Evolutionary conservation across 352 stramenopile genomes (phyloP).

Genomic region (Pelagophyceae sp.): DNA sequence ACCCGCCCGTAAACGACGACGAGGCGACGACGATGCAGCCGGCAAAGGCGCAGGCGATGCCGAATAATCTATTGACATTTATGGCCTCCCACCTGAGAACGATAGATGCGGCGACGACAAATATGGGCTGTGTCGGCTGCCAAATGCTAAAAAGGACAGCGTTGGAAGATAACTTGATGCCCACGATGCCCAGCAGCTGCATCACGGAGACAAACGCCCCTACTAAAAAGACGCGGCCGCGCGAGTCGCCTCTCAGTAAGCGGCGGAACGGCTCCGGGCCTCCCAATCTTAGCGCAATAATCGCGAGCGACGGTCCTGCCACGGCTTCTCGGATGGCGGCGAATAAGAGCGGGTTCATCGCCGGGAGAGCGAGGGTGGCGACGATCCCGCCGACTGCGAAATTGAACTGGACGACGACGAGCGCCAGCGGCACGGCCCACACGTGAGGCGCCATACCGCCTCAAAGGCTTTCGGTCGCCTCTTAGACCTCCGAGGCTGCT

Average conservation of each 20-base stretch:
- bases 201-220: neutral
- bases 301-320: neutral
- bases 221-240: neutral
- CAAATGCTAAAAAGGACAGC: neutral
- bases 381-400: conserved; percentile 11
- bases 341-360: neutral
- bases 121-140: conserved; percentile 6
- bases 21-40: neutral
- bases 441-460: too few species aligned
- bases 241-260: neutral
- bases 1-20: neutral
- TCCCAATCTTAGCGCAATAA: neutral
- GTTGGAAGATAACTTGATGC: conserved; percentile 5
- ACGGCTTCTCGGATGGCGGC: neutral
- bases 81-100: neutral
- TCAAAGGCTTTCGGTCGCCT: too few species aligned
- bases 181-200: conserved; percentile 7
- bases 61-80: neutral
- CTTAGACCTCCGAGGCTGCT: too few species aligned
- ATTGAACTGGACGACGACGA: conserved; percentile 5
- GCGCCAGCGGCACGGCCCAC: neutral
- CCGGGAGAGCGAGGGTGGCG: neutral
- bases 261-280: neutral
- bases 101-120: conserved; percentile 2
- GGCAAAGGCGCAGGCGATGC: neutral